Evolutionary conservation across 176 grass and related monocot species (phyloP), one percentile per base, ranked within the genome.

Genomic region (Aechmea fasciata): DNA sequence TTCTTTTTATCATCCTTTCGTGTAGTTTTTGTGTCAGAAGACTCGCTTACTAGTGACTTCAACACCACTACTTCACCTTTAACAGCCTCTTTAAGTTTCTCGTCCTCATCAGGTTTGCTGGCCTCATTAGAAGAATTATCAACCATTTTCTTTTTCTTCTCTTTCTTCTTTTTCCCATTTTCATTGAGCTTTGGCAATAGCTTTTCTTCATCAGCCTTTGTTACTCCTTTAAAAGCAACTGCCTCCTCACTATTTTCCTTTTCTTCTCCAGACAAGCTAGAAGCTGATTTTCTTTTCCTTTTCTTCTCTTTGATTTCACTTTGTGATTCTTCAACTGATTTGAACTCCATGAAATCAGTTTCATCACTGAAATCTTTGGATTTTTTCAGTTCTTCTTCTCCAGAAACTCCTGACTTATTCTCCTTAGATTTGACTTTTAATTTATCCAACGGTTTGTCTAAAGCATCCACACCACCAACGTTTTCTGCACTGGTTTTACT

Each of bases 111-210:
- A 69, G 13, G 17, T 19, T 77, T 57, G 64, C 9, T 49, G 13
- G 20, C 11, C 48, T 64, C 68, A 52, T 63, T 63, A 64, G 11
- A 24, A 53, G 59, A 1, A 71, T 52, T 25, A 51, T 13, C 78
- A 18, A 75, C 61, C 0, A 73, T 72, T 29, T 75, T 83, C 8
- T 75, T 69, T 64, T 85, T 91, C 67, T 84, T 91, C 65, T 17
- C 82, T 54, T 82, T 87, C 68, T 87, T 87, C 3, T 83, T 83
- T 77, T 82, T 87, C 1, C 57, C 63, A 48, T 74, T 73, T 53
- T 69, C 78, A 29, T 57, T 68, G 54, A 9, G 10, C 62, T 52
- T 65, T 41, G 41, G 11, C 57, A 62, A 63, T 64, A 69, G 33
- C 51, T 53, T 66, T 66, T 22, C 65, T 11, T 48, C 33, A 69